Conservation (phyloP, 768 basidiomycete species). For the Cyclocybe cylindracea region DNA sequence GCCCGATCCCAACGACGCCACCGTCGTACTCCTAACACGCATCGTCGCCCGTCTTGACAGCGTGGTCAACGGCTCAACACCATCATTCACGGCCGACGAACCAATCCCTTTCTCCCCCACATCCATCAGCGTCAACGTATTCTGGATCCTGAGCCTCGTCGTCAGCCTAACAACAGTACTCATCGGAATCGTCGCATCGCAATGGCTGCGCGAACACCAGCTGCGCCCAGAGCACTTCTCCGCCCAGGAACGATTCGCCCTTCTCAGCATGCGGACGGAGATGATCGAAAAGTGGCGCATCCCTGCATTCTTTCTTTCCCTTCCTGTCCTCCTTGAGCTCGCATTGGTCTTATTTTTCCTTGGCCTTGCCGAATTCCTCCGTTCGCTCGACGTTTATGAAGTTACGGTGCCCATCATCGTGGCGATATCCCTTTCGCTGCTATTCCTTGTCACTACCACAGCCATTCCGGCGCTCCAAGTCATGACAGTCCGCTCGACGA, state of each 20-base stretch:
- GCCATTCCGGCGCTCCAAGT: conserved; percentile 9
- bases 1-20: too few relatives aligned
- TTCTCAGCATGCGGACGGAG: conserved; percentile 23
- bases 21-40: too few relatives aligned
- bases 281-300: conserved; percentile 21
- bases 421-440: conserved; percentile 10
- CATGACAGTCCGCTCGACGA: background rate
- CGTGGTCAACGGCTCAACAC: too few relatives aligned
- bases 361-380: conserved; percentile 22
- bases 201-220: conserved; percentile 24
- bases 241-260: conserved; percentile 12
- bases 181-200: conserved; percentile 21
- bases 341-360: conserved; percentile 25
- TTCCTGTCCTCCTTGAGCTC: conserved; percentile 25
- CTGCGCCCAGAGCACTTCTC: conserved; percentile 6
- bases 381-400: conserved; percentile 11
- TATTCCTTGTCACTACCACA: conserved; percentile 19
- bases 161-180: conserved; percentile 21
- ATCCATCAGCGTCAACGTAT: conserved; percentile 13
- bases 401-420: conserved; percentile 15
- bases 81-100: too few relatives aligned
- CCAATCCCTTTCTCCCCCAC: background rate
- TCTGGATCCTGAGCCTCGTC: conserved; percentile 22
- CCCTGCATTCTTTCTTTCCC: conserved; percentile 15
- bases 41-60: too few relatives aligned